Percentiles rank a stretch among this genome's conserved stretches.
Conservation (phyloP, 495 filamentous ascomycete genomes). For the Parachaetomium inaequale region DNA sequence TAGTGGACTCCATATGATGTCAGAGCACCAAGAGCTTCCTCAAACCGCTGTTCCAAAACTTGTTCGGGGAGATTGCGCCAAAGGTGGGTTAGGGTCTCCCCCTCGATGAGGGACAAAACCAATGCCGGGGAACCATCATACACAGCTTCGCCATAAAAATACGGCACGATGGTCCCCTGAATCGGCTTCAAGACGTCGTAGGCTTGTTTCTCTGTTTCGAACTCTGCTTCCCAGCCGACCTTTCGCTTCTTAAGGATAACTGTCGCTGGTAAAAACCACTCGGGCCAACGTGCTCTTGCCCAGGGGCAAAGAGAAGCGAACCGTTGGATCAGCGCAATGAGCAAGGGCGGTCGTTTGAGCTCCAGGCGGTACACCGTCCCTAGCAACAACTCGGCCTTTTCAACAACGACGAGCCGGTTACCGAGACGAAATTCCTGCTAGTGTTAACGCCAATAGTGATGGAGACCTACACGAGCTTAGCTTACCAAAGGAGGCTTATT, state of each 20-base stretch:
- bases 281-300: neutral
- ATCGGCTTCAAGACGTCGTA: conserved; percentile 9
- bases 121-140: conserved; percentile 5
- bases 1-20: conserved; percentile 6
- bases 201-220: conserved; percentile 8
- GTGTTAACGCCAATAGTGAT: neutral
- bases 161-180: conserved; percentile 4
- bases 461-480: neutral
- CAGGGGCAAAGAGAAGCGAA: conserved; percentile 1
- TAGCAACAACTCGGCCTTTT: neutral
- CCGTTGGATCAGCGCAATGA: neutral
- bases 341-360: conserved; percentile 4
- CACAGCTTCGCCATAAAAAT: conserved; percentile 12
- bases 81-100: neutral
- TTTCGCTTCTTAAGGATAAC: conserved; percentile 4
- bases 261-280: neutral
- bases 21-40: conserved; percentile 1
- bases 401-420: conserved; percentile 2
- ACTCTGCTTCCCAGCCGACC: conserved; percentile 8
- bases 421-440: conserved; percentile 9
- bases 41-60: neutral
- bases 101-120: neutral
- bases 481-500: conserved; percentile 5
- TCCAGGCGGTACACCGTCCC: conserved; percentile 8
- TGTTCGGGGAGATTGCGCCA: neutral